A percentile compares a stretch with the other conserved stretches of the same genome.
phyloP scores from a whole-genome alignment of 192 early-diverging fungal species.

The Linnemannia zychae region DNA sequence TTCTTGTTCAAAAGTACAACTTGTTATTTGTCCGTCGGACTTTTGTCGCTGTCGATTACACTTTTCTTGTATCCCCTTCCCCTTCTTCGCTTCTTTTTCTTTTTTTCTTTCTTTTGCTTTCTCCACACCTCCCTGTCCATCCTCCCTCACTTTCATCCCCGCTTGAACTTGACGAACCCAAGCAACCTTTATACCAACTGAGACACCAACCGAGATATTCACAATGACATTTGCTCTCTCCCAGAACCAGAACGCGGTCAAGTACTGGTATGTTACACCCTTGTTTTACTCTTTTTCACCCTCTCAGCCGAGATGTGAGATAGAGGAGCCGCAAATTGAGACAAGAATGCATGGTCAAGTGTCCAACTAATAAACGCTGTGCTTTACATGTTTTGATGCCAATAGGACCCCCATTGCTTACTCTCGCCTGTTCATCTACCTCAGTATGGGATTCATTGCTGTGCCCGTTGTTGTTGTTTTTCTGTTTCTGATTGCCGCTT shows the following conservation, averaged over 20 bases:
- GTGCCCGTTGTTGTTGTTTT: neutral
- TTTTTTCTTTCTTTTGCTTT: neutral
- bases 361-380: neutral
- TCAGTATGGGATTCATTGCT: conserved; percentile 16
- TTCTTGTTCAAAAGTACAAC: neutral
- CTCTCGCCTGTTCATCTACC: conserved; percentile 43
- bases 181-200: neutral
- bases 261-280: conserved; percentile 28
- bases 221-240: conserved; percentile 10
- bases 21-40: neutral
- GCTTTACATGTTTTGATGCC: neutral
- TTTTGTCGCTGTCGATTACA: neutral
- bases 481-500: neutral
- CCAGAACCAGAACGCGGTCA: conserved; percentile 37
- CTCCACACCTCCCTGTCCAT: neutral
- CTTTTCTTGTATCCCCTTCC: too few relatives aligned
- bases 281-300: neutral
- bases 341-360: neutral
- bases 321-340: neutral
- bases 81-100: neutral
- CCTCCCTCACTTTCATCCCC: neutral
- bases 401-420: conserved; percentile 43
- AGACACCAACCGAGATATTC: neutral
- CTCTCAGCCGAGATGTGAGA: neutral
- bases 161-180: neutral